Evolutionary conservation across 495 filamentous ascomycete genomes (phyloP).

Genomic region (Chaetomium fimeti): DNA sequence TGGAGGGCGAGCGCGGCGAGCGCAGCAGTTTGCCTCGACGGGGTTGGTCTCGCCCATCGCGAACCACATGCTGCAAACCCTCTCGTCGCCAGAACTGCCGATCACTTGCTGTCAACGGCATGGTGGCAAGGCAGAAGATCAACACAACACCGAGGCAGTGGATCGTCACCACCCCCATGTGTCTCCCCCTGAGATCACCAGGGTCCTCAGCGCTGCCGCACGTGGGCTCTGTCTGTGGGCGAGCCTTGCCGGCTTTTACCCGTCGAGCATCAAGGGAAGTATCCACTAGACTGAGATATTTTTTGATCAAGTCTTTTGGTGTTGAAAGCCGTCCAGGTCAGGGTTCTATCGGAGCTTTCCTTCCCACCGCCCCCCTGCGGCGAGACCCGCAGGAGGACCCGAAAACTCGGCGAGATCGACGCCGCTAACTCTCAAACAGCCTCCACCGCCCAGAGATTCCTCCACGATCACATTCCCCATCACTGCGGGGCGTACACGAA

Average conservation of each 20-base stretch:
- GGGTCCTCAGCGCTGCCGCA: constrained; percentile 1
- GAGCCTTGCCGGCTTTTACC: not conserved
- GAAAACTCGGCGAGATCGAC: constrained; percentile 1
- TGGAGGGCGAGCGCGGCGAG: not conserved
- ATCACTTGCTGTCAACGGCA: constrained; percentile 9
- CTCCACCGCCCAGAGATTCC: constrained; percentile 2
- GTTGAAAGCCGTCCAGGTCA: not conserved
- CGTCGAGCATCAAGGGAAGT: not conserved
- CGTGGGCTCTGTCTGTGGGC: not conserved
- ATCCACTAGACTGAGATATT: not conserved
- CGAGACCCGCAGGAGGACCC: not conserved
- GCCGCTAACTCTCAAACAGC: constrained; percentile 10
- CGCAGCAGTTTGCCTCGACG: not conserved
- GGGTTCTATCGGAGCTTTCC: not conserved
- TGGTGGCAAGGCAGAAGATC: constrained; percentile 5
- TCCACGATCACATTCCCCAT: not conserved
- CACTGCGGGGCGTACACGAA: constrained; percentile 52
- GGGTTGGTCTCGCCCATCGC: not conserved
- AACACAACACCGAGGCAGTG: constrained; percentile 4
- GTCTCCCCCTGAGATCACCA: not conserved
- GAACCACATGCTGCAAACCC: not conserved
- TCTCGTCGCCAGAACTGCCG: not conserved
- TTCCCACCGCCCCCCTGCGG: not conserved
- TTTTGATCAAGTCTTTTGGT: not conserved
- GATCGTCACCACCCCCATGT: not conserved